Conservation (phyloP, 2,329 filamentous ascomycete genomes). For the Sclerotinia subarctica region DNA sequence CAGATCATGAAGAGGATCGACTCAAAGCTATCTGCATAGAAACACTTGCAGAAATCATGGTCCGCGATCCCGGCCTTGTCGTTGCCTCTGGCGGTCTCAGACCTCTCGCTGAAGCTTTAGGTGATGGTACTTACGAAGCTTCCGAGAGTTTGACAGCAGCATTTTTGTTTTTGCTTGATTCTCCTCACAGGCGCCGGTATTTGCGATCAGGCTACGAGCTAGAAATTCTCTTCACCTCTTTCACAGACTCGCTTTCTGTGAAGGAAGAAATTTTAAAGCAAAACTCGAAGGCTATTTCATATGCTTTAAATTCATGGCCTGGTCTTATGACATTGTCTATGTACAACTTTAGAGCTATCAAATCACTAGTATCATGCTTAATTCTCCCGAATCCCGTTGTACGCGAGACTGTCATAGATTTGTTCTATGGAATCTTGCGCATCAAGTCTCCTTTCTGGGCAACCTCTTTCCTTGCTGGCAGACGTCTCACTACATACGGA, state of each 20-base stretch:
- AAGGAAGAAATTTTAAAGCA: conserved; percentile 68
- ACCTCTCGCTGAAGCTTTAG: conserved; percentile 85
- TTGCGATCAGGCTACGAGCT: conserved; percentile 86
- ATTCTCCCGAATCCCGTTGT: conserved; percentile 55
- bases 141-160: conserved; percentile 83
- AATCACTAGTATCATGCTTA: conserved; percentile 69
- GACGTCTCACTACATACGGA: conserved; percentile 93
- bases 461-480: conserved; percentile 87
- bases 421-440: conserved; percentile 74
- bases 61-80: conserved; percentile 78
- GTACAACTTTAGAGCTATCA: conserved; percentile 80
- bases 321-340: conserved; percentile 85
- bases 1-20: conserved; percentile 68
- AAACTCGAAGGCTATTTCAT: conserved; percentile 88
- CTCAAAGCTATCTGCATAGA: conserved; percentile 87
- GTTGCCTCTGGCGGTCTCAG: conserved; percentile 81
- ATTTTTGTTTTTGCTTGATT: conserved; percentile 87
- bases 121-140: conserved; percentile 87
- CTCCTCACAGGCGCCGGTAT: conserved; percentile 74
- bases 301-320: conserved; percentile 88
- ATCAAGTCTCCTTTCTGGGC: conserved; percentile 96
- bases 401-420: conserved; percentile 78
- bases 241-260: conserved; percentile 75
- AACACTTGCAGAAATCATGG: conserved; percentile 86
- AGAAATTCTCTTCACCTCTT: conserved; percentile 84